These are phyloP conservation scores for Heterococcus sp. DNA, from an alignment of 108 stramenopile species.

Conservation along the genomic window DNA sequence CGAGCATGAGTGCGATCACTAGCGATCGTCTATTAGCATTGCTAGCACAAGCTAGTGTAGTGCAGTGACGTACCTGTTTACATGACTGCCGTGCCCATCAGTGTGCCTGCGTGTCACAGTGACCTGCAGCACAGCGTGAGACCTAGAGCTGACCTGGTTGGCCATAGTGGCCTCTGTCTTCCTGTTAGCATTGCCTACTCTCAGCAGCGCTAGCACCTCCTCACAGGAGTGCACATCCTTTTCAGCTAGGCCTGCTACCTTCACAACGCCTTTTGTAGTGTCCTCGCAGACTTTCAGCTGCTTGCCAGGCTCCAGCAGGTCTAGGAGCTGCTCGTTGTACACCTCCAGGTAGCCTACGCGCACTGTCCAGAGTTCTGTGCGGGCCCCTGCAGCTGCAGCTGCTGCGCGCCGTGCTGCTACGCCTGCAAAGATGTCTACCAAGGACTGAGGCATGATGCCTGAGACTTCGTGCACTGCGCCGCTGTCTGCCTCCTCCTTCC, in stretches of 20 bases:
- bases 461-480: neutral
- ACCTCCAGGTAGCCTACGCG: neutral
- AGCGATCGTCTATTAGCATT: no score
- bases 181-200: conserved; percentile 8
- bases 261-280: neutral
- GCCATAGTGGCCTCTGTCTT: conserved; percentile 52
- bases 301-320: neutral
- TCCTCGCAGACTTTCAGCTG: neutral
- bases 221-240: no score
- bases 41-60: no score
- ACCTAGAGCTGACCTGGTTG: conserved; percentile 77
- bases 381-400: neutral
- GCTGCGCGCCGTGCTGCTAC: neutral
- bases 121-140: conserved; percentile 81
- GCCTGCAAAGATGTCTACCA: neutral
- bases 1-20: no score
- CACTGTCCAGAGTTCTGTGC: neutral
- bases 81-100: no score
- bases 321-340: neutral
- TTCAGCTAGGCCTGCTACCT: neutral
- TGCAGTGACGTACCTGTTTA: no score
- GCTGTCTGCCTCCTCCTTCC: no score
- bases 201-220: no score
- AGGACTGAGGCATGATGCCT: neutral
- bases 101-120: no score